Evolutionary conservation across 768 basidiomycete species (phyloP).

Genomic region (Glaciozyma antarctica): DNA sequence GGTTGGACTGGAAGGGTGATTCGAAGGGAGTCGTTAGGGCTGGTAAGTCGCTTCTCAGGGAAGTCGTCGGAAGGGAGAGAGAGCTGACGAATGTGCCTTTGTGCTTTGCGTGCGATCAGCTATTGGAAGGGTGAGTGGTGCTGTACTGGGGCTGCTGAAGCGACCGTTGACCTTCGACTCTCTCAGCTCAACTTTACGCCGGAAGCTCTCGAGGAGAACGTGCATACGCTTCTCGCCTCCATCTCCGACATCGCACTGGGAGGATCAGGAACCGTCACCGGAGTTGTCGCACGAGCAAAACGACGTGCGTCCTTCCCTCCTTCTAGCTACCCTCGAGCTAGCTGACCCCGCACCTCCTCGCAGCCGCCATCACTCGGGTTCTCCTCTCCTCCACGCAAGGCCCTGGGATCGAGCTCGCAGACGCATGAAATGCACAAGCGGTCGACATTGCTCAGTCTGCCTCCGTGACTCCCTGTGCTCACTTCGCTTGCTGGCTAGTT

Average conservation of each 20-base stretch:
- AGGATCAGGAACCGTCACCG: constrained; percentile 51
- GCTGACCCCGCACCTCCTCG: constrained; percentile 40
- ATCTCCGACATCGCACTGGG: constrained; percentile 34
- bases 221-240: constrained; percentile 56
- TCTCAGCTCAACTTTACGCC: constrained; percentile 61
- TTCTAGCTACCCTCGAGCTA: neutral
- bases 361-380: constrained; percentile 67
- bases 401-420: constrained; percentile 79
- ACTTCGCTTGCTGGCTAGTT: no score
- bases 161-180: neutral
- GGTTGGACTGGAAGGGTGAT: constrained; percentile 89
- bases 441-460: neutral
- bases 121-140: neutral
- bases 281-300: constrained; percentile 50
- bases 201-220: constrained; percentile 67
- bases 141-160: neutral
- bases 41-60: constrained; percentile 42
- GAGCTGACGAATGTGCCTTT: no score
- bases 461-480: neutral
- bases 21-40: constrained; percentile 72
- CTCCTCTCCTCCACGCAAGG: constrained; percentile 76
- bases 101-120: neutral
- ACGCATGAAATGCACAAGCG: constrained; percentile 40
- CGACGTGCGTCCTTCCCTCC: constrained; percentile 41
- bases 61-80: no score